These are phyloP conservation scores for Ceratobasidium sp. DNA, from an alignment of 1,284 basidiomycete genomes.

Conservation along the genomic window DNA sequence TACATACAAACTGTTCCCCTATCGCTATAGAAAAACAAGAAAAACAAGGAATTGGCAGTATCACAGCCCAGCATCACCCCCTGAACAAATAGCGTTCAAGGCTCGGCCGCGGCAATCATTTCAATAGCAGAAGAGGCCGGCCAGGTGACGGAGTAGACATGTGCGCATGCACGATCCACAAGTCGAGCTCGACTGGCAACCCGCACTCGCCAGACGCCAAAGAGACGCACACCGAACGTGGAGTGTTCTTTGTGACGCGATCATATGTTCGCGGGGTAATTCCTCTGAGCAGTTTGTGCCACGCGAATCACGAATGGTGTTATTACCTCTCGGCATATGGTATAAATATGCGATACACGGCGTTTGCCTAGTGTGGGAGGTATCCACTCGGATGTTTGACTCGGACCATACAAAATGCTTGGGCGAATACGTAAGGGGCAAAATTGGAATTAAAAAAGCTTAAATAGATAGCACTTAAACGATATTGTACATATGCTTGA, in stretches of 20 bases:
- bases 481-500: conserved; percentile 27
- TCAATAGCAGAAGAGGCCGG: conserved; percentile 5
- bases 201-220: conserved; percentile 30
- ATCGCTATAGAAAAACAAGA: not conserved
- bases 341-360: conserved; percentile 19
- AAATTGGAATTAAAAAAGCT: too few relatives aligned
- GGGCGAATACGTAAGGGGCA: too few relatives aligned
- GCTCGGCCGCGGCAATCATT: conserved; percentile 30
- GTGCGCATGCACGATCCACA: conserved; percentile 23
- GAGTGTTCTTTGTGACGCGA: conserved; percentile 5
- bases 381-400: not conserved
- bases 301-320: conserved; percentile 11
- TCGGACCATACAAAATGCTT: not conserved
- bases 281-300: conserved; percentile 9
- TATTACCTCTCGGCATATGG: conserved; percentile 3
- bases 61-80: conserved; percentile 5
- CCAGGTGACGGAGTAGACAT: conserved; percentile 30
- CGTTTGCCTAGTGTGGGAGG: not conserved
- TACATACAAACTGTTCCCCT: conserved; percentile 4
- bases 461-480: not conserved
- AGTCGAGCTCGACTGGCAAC: conserved; percentile 13
- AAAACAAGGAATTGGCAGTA: not conserved
- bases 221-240: conserved; percentile 26
- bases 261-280: conserved; percentile 25
- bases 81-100: conserved; percentile 26